Percentiles rank a stretch among this genome's conserved stretches.
Evolutionary conservation across 2,329 filamentous ascomycete genomes (phyloP).

Genomic region (Claviceps digitariae): DNA sequence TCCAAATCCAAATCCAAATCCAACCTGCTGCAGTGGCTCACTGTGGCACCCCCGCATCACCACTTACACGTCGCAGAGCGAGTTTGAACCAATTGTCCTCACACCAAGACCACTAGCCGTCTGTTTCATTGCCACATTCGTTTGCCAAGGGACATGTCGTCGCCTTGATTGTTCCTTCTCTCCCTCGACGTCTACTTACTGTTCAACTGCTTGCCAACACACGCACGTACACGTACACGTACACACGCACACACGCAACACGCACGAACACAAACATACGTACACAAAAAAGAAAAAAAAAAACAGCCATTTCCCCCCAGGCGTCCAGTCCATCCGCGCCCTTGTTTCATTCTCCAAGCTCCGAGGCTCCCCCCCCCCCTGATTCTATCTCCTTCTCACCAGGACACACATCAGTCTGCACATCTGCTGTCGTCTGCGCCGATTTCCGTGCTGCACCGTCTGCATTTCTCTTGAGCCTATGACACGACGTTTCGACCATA

Average conservation of each 20-base stretch:
- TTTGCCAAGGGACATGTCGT: background rate
- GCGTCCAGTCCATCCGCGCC: background rate
- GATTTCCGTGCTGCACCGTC: background rate
- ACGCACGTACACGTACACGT: background rate
- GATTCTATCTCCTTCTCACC: background rate
- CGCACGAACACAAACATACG: background rate
- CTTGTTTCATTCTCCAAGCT: background rate
- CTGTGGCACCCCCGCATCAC: constrained; percentile 4
- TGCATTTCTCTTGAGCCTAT: background rate
- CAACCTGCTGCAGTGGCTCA: background rate
- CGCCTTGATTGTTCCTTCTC: background rate
- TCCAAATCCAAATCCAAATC: background rate
- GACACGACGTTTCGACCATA: background rate
- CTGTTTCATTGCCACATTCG: constrained; percentile 1
- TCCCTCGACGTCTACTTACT: background rate
- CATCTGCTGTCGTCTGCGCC: background rate
- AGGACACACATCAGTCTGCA: background rate
- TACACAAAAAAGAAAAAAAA: background rate
- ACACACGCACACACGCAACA: background rate
- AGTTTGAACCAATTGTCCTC: constrained; percentile 3
- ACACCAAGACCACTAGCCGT: constrained; percentile 1
- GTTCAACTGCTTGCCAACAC: background rate
- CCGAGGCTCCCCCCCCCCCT: background rate
- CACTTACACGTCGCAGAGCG: constrained; percentile 8
- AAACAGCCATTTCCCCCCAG: background rate